Conservation (phyloP, 2,329 filamentous ascomycete species). For the Magnaporthiopsis poae region DNA sequence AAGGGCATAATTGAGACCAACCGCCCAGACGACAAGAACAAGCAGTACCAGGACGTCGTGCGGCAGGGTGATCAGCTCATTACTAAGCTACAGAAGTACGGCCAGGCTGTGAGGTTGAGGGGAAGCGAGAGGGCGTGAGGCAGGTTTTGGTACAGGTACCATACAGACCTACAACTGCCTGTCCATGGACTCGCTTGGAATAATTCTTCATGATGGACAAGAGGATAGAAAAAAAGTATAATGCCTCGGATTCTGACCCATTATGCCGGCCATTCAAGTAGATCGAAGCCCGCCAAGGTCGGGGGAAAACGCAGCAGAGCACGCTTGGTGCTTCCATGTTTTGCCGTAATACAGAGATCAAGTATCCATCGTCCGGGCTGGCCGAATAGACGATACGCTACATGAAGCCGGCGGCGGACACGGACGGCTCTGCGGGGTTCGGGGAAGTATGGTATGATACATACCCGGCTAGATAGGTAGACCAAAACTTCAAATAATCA, state of each 20-base stretch:
- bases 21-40: conserved; percentile 97
- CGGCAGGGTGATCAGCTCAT: conserved; percentile 96
- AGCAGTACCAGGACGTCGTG: conserved; percentile 96
- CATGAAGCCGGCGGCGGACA: not conserved
- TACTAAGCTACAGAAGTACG: conserved; percentile 98
- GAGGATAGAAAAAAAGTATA: not conserved
- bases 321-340: not conserved
- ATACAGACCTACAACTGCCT: not conserved
- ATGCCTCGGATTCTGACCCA: not conserved
- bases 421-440: not conserved
- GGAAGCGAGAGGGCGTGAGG: conserved; percentile 80
- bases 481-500: not conserved
- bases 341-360: not conserved
- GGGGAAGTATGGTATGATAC: not conserved
- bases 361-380: not conserved
- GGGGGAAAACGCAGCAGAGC: not conserved
- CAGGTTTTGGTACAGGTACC: not conserved
- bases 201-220: not conserved
- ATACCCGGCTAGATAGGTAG: not conserved
- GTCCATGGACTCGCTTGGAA: not conserved
- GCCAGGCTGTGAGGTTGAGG: conserved; percentile 84
- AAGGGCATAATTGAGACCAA: conserved; percentile 98
- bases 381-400: not conserved
- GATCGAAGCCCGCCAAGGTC: not conserved
- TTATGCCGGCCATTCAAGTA: not conserved